Conservation (phyloP, 352 stramenopile species). For the Globisporangium emineosum region DNA sequence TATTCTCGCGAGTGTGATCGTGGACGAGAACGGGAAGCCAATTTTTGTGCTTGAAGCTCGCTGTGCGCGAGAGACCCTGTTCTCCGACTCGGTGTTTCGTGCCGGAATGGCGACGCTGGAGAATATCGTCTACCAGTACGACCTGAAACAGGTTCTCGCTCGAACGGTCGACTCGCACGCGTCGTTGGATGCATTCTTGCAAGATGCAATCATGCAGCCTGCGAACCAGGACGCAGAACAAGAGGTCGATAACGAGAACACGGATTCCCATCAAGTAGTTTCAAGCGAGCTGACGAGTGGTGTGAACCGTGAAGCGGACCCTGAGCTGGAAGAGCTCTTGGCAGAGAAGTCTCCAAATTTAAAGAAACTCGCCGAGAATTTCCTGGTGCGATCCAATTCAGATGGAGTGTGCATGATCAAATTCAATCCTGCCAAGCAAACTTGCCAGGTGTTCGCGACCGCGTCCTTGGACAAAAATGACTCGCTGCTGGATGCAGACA, state of each 20-base stretch:
- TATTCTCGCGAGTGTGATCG: constrained; percentile 30
- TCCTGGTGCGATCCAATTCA: constrained; percentile 24
- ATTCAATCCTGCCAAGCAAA: constrained; percentile 37
- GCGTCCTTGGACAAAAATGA: constrained; percentile 10
- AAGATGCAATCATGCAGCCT: constrained; percentile 22
- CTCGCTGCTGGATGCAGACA: constrained; percentile 2
- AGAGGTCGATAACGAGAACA: constrained; percentile 10
- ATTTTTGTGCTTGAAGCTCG: constrained; percentile 64
- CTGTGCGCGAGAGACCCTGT: constrained; percentile 32
- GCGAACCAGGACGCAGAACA: neutral
- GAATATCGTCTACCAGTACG: constrained; percentile 65
- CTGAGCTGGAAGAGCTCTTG: constrained; percentile 23
- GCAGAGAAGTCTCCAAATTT: constrained; percentile 37
- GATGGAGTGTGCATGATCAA: constrained; percentile 50
- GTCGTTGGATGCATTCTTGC: constrained; percentile 39
- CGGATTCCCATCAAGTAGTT: neutral
- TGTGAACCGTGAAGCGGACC: constrained; percentile 23
- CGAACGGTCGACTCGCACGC: constrained; percentile 27
- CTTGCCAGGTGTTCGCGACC: constrained; percentile 31
- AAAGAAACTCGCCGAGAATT: constrained; percentile 24
- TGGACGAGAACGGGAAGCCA: constrained; percentile 43
- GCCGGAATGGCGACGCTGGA: constrained; percentile 55
- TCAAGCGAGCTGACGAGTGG: constrained; percentile 13
- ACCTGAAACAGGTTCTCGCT: constrained; percentile 39
- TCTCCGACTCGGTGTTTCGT: constrained; percentile 57